These are phyloP conservation scores for Claviceps pazoutovae DNA, from an alignment of 2,329 filamentous ascomycete genomes.

Conservation along the genomic window DNA sequence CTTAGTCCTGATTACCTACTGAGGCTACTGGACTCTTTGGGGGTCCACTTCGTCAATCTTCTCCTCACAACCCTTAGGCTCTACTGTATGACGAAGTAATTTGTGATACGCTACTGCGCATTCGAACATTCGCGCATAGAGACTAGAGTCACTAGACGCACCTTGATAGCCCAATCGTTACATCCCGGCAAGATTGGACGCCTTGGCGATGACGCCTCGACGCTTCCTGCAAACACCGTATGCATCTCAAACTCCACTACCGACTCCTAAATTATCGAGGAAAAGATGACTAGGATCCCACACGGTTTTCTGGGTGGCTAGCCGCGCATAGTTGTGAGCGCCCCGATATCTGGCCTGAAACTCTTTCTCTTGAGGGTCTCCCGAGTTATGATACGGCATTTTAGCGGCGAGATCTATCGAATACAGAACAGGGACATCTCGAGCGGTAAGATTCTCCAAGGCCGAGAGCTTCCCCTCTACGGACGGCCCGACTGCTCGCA, in stretches of 20 bases:
- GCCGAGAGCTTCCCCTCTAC: background rate
- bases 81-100: too few relatives aligned
- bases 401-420: background rate
- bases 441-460: background rate
- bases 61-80: too few relatives aligned
- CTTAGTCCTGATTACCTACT: too few relatives aligned
- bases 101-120: too few relatives aligned
- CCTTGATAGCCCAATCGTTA: background rate
- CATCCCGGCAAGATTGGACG: too few relatives aligned
- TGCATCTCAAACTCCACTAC: background rate
- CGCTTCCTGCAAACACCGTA: background rate
- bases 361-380: background rate
- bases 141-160: too few relatives aligned
- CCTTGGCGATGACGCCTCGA: background rate
- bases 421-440: background rate
- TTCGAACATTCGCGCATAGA: too few relatives aligned
- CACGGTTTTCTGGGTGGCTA: background rate
- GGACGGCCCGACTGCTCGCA: background rate
- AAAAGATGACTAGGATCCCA: background rate
- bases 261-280: background rate
- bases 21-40: too few relatives aligned
- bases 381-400: background rate
- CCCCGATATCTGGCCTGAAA: background rate
- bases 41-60: too few relatives aligned
- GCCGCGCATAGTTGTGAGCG: background rate